These are phyloP conservation scores for Dipodascus albidus DNA, from an alignment of 805 yeast genomes.

Conservation along the genomic window DNA sequence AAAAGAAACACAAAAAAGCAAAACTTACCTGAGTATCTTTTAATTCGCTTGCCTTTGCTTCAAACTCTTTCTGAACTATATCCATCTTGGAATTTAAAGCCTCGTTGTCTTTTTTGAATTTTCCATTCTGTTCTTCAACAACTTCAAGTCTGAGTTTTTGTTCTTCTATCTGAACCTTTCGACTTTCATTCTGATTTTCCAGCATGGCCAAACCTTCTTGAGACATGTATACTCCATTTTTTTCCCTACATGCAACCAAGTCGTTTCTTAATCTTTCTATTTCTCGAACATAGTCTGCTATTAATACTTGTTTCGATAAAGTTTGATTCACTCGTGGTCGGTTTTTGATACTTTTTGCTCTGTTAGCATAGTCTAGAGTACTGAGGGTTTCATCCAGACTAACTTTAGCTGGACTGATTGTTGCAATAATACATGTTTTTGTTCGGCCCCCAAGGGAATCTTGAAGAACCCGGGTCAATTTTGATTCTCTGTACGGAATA, in stretches of 20 bases:
- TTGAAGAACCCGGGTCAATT: conserved; percentile 64
- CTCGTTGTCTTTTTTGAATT: conserved; percentile 24
- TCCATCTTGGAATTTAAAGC: neutral
- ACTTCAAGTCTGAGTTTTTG: conserved; percentile 37
- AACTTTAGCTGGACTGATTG: conserved; percentile 70
- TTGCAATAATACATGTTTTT: conserved; percentile 77
- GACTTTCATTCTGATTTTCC: conserved; percentile 38
- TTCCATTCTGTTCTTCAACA: conserved; percentile 36
- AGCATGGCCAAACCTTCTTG: conserved; percentile 33
- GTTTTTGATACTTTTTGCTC: conserved; percentile 72
- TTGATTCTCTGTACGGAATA: conserved; percentile 80
- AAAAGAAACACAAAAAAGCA: neutral
- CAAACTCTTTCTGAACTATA: neutral
- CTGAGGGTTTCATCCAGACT: conserved; percentile 76
- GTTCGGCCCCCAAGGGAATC: conserved; percentile 85
- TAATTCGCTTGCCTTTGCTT: neutral
- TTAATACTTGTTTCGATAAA: conserved; percentile 40
- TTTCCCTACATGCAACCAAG: conserved; percentile 48
- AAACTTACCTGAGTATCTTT: neutral
- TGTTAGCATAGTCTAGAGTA: conserved; percentile 77
- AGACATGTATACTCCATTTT: conserved; percentile 57
- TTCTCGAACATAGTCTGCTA: conserved; percentile 43
- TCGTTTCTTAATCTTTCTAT: conserved; percentile 48
- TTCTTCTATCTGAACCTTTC: conserved; percentile 38
- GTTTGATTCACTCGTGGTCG: conserved; percentile 53